Conservation (phyloP, 176 grass and related monocot genomes). For the Eragrostis nindensis region DNA sequence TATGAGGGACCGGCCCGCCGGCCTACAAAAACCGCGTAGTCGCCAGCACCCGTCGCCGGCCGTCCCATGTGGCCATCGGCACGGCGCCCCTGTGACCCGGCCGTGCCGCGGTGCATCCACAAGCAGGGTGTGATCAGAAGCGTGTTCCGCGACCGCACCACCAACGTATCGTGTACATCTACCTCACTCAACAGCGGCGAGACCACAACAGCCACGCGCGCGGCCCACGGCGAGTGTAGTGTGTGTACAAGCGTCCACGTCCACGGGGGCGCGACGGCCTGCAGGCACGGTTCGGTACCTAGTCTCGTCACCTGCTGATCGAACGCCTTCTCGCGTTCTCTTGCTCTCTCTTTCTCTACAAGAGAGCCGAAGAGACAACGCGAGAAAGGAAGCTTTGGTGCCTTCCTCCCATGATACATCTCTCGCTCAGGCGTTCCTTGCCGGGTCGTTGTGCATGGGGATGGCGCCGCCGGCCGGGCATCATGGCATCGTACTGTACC, state of each 20-base stretch:
- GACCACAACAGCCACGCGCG: slow-evolving; percentile 34
- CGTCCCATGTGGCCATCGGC: slow-evolving; percentile 32
- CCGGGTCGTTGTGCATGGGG: slow-evolving; percentile 24
- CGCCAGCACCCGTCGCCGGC: slow-evolving; percentile 1
- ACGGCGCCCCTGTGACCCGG: background rate
- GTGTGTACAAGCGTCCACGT: slow-evolving; percentile 30
- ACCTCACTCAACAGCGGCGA: slow-evolving; percentile 36
- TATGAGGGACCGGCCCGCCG: slow-evolving; percentile 10
- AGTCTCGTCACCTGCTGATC: slow-evolving; percentile 11
- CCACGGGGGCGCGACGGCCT: background rate
- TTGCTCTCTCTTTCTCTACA: slow-evolving; percentile 24
- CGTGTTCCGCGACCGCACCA: background rate
- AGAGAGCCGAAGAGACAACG: slow-evolving; percentile 6
- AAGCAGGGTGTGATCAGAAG: slow-evolving; percentile 5
- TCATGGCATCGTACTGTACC: no score
- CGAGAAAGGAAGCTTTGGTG: slow-evolving; percentile 44
- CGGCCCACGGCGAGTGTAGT: background rate
- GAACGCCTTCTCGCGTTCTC: background rate
- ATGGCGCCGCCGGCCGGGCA: slow-evolving; percentile 44
- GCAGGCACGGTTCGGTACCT: slow-evolving; percentile 19
- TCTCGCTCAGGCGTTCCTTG: slow-evolving; percentile 1
- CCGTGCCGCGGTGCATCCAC: background rate
- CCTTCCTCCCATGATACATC: background rate
- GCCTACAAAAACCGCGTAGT: background rate
- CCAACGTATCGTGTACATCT: slow-evolving; percentile 25